These are phyloP conservation scores for Fraxinus albicans DNA, from an alignment of 305 asterid genomes.

Conservation along the genomic window DNA sequence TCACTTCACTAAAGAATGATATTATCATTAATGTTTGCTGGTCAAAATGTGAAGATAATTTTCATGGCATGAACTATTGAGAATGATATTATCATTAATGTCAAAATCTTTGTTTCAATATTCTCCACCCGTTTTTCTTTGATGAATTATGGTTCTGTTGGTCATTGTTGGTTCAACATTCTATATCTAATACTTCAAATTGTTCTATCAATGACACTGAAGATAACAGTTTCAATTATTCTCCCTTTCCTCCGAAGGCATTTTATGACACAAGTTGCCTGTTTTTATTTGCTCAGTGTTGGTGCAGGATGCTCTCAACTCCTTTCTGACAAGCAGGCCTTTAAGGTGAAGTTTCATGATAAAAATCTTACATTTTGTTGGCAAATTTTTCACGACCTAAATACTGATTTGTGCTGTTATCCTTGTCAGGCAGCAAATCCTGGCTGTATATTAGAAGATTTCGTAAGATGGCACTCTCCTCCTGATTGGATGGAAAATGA, in stretches of 20 bases:
- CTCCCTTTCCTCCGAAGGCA: slow-evolving; percentile 7
- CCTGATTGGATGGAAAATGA: slow-evolving; percentile 92
- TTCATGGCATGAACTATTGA: slow-evolving; percentile 16
- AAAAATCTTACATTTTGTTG: slow-evolving; percentile 14
- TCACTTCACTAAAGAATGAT: neutral
- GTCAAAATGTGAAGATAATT: neutral
- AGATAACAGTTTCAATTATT: neutral
- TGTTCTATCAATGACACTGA: neutral
- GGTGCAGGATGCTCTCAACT: slow-evolving; percentile 99
- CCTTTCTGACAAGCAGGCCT: slow-evolving; percentile 99
- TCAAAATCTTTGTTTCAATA: neutral
- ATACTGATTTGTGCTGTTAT: slow-evolving; percentile 26
- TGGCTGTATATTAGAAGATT: slow-evolving; percentile 93
- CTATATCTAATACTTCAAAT: neutral
- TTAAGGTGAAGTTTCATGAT: slow-evolving; percentile 68
- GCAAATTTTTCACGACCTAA: slow-evolving; percentile 22
- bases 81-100: too few species aligned
- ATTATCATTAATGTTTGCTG: neutral
- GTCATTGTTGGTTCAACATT: neutral
- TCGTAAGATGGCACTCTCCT: slow-evolving; percentile 98
- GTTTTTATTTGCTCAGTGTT: slow-evolving; percentile 55
- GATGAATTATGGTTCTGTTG: neutral
- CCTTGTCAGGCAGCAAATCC: slow-evolving; percentile 96
- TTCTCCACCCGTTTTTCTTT: neutral
- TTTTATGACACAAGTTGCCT: slow-evolving; percentile 35